Conservation (phyloP, 331 rosid species). For the Prunus yedoensis region DNA sequence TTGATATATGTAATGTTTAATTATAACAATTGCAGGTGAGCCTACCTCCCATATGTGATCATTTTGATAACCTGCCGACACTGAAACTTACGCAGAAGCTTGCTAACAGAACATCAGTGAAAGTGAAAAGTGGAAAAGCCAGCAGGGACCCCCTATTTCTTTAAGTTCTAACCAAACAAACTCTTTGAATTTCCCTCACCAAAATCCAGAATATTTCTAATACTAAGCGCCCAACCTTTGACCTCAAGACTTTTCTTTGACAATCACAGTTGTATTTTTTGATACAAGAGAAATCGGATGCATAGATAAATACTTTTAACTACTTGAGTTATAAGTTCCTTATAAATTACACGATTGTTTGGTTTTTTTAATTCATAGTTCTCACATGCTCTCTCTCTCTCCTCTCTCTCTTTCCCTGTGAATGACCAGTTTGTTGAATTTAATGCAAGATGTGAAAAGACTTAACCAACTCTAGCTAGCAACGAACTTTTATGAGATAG, state of each 20-base stretch:
- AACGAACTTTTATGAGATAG: constrained; percentile 5
- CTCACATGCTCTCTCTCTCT: constrained; percentile 7
- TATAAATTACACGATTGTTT: too few species aligned
- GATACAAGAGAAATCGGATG: neutral
- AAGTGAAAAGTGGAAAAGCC: neutral
- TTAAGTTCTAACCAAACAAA: constrained; percentile 10
- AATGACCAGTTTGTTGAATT: constrained; percentile 25
- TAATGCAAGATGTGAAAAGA: constrained; percentile 21
- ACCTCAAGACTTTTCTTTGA: constrained; percentile 24
- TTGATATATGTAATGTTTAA: too few species aligned
- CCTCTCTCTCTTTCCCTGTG: too few species aligned
- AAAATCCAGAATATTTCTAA: constrained; percentile 6
- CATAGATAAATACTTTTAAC: too few species aligned
- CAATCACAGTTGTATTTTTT: neutral
- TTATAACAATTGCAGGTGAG: too few species aligned
- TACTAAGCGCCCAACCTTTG: constrained; percentile 16
- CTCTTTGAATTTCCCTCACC: constrained; percentile 20
- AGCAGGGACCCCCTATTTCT: neutral
- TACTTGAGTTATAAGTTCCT: too few species aligned
- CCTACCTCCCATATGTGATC: neutral
- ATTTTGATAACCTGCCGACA: neutral
- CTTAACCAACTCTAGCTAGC: constrained; percentile 17
- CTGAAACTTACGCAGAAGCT: neutral
- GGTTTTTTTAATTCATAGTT: too few species aligned
- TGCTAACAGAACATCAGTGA: neutral